Percentiles rank a stretch among this genome's conserved stretches.
These are phyloP conservation scores for Neospermospora avenae DNA, from an alignment of 2,329 filamentous ascomycete species.

Conservation along the genomic window DNA sequence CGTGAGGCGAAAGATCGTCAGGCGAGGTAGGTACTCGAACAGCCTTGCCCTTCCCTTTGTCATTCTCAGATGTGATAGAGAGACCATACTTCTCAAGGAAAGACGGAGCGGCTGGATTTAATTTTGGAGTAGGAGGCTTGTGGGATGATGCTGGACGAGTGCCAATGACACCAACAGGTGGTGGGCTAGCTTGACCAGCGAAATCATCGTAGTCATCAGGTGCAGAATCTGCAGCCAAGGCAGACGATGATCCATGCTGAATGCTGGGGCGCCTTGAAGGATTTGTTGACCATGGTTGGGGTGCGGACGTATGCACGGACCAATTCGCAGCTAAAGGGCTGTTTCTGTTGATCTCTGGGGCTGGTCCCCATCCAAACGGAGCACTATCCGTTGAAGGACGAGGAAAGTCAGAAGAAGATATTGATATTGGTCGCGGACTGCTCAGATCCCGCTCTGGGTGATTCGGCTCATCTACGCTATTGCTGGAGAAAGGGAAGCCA, in stretches of 20 bases:
- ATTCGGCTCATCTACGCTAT: conserved; percentile 43
- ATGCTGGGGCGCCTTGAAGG: conserved; percentile 79
- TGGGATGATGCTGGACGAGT: conserved; percentile 61
- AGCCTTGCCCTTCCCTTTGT: conserved; percentile 41
- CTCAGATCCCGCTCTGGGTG: conserved; percentile 53
- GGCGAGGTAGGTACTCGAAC: conserved; percentile 31
- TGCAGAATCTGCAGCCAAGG: conserved; percentile 56
- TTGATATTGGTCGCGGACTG: conserved; percentile 65
- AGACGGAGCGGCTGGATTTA: conserved; percentile 87
- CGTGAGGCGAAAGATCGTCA: conserved; percentile 33
- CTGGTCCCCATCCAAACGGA: conserved; percentile 65
- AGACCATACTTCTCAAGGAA: conserved; percentile 73
- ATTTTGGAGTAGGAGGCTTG: conserved; percentile 49
- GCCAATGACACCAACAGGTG: conserved; percentile 68
- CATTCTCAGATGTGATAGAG: conserved; percentile 44
- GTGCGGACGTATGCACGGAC: conserved; percentile 39
- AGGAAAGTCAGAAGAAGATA: conserved; percentile 67
- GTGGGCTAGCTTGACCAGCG: conserved; percentile 50
- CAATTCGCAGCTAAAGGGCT: conserved; percentile 52
- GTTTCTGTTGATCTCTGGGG: conserved; percentile 47
- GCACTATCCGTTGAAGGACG: conserved; percentile 76
- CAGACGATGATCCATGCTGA: conserved; percentile 70
- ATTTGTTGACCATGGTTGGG: conserved; percentile 66
- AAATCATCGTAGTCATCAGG: conserved; percentile 60
- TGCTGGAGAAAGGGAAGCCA: conserved; percentile 45